Base-by-base conservation (phyloP, 768 basidiomycete species). In the Trametes cingulata region DNA sequence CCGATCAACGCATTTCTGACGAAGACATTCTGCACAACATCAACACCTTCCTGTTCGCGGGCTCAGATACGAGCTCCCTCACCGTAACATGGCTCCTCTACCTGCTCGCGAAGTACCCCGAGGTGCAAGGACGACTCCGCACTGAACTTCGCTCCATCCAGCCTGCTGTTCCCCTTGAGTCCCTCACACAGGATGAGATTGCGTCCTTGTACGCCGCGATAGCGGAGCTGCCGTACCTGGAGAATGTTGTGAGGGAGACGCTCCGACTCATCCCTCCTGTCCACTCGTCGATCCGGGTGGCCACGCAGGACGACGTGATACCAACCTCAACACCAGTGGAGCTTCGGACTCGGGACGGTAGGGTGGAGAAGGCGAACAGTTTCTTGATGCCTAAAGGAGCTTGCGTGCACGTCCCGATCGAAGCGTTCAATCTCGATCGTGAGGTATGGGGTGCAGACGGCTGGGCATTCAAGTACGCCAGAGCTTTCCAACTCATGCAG, bases 1-100 rank as follows among this genome's bases (percentile, higher is more conserved):
- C 77, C 0, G 85, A 88, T 49, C 84, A 88, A 62, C 83, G 87
- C 36, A 86, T 96, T 64, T 89, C 93, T 0, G 95, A 97, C 68
- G 85, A 89, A 29, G 95, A 96, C 67, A 87, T 95, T 51, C 78
- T 94, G 12, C 78, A 91, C 68, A 93, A 86, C 60, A 86, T 95
- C 72, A 92, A 90, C 66, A 94, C 93, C 0, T 90, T 95, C 71
- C 85, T 94, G 80, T 93, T 94, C 70, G 92, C 90, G 20, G 94
- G 94, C 4, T 91, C 93, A 13, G 93, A 95, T 67, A 92, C 93
- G 0, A 88, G 88, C 12, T 90, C 90, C 2, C 83, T 95, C 27
- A 82, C 87, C 5, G 74, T 96, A 43, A 91, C 91, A 0, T 97
- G 95, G 94, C 86, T 87, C 1, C 72, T 96, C n/a, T 76, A 86